Percentiles rank a stretch among this genome's conserved stretches.
These are phyloP conservation scores for Pisolithus sp. DNA, from an alignment of 768 basidiomycete species.

Conservation along the genomic window DNA sequence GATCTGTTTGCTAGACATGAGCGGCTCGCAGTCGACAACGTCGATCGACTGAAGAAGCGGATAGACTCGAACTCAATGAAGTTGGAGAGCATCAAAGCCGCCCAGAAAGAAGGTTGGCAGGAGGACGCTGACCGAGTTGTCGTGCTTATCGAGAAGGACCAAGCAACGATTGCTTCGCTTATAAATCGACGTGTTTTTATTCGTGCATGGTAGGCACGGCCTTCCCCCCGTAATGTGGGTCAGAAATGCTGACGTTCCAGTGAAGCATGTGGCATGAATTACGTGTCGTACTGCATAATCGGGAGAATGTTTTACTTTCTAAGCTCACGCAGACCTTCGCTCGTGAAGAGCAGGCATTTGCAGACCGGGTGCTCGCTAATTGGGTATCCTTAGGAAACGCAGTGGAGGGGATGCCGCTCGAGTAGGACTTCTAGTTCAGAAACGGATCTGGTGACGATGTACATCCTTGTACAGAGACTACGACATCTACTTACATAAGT, in stretches of 20 bases:
- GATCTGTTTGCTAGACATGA: constrained; percentile 86
- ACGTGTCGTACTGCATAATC: constrained; percentile 85
- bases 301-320: constrained; percentile 78
- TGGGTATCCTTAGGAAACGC: constrained; percentile 71
- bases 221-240: not conserved
- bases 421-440: constrained; percentile 36
- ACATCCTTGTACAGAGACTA: constrained; percentile 5
- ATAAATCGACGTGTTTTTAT: constrained; percentile 81
- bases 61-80: constrained; percentile 72
- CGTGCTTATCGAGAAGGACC: constrained; percentile 75
- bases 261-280: constrained; percentile 91
- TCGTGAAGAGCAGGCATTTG: constrained; percentile 64
- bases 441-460: not conserved
- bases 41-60: constrained; percentile 82
- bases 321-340: constrained; percentile 68
- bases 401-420: constrained; percentile 80
- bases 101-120: constrained; percentile 78
- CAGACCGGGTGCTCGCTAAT: constrained; percentile 54
- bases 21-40: constrained; percentile 81
- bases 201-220: constrained; percentile 62
- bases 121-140: constrained; percentile 76
- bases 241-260: constrained; percentile 3
- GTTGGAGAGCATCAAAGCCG: constrained; percentile 64
- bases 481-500: not conserved
- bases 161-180: constrained; percentile 67